Percentiles rank a stretch among this genome's conserved stretches.
These are phyloP conservation scores for Eruca vesicaria DNA, from an alignment of 441 rosid genomes.

Conservation along the genomic window DNA sequence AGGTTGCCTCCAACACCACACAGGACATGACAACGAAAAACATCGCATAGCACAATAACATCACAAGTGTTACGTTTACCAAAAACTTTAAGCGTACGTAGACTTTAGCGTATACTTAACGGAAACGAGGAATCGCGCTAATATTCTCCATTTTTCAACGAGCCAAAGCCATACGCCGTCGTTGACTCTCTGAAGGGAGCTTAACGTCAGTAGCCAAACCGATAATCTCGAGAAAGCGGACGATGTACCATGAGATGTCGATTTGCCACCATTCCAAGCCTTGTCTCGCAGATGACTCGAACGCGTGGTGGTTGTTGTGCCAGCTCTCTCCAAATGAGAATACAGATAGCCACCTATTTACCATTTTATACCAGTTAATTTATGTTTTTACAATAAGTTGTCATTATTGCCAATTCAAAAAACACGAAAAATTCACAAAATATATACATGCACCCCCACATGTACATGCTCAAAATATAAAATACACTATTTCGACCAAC, in stretches of 20 bases:
- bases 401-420: not conserved
- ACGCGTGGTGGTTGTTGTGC: slow-evolving; percentile 39
- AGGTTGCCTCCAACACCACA: not conserved
- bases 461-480: too few species aligned
- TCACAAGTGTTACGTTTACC: slow-evolving; percentile 13
- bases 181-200: slow-evolving; percentile 30
- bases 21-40: not conserved
- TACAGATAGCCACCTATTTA: slow-evolving; percentile 33
- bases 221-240: slow-evolving; percentile 33
- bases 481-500: too few species aligned
- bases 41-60: slow-evolving; percentile 8
- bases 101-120: slow-evolving; percentile 8
- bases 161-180: slow-evolving; percentile 33
- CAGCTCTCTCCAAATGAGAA: slow-evolving; percentile 39
- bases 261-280: slow-evolving; percentile 39
- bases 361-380: not conserved
- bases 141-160: slow-evolving; percentile 16
- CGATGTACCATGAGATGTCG: slow-evolving; percentile 37
- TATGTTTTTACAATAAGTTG: not conserved
- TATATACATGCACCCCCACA: too few species aligned
- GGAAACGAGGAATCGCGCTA: not conserved
- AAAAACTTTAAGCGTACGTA: slow-evolving; percentile 19
- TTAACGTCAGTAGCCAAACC: slow-evolving; percentile 40
- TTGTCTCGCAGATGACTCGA: slow-evolving; percentile 38
- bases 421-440: not conserved